Conservation (phyloP, 2,329 filamentous ascomycete species). For the Fusarium sp. region DNA sequence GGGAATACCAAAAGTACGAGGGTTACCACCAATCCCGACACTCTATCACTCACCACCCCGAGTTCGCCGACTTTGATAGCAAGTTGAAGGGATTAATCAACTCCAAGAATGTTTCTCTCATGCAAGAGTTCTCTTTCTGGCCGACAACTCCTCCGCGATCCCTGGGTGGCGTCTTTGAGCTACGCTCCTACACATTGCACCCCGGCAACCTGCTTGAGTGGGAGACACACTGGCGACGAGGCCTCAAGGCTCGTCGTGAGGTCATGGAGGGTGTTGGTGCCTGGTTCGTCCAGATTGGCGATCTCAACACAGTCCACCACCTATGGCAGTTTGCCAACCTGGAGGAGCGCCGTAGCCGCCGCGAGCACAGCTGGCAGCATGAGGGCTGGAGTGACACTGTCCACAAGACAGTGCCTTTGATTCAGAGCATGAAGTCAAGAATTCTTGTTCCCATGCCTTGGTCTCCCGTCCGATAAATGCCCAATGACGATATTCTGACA, state of each 20-base stretch:
- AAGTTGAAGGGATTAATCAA: constrained; percentile 89
- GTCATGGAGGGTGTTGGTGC: constrained; percentile 99
- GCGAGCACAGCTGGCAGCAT: constrained; percentile 95
- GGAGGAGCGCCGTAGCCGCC: constrained; percentile 88
- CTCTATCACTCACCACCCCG: constrained; percentile 84
- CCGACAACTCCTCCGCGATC: constrained; percentile 91
- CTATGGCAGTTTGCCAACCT: constrained; percentile 98
- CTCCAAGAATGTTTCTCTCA: constrained; percentile 88
- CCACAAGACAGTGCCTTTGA: constrained; percentile 97
- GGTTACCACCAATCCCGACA: constrained; percentile 95
- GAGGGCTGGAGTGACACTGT: constrained; percentile 98
- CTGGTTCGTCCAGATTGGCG: constrained; percentile 99
- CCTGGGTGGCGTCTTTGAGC: constrained; percentile 93
- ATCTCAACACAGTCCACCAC: constrained; percentile 97
- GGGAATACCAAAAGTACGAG: constrained; percentile 98
- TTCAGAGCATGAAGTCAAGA: constrained; percentile 95
- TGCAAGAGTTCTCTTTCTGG: constrained; percentile 99
- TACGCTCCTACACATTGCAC: constrained; percentile 95
- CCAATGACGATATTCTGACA: background rate
- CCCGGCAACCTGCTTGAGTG: constrained; percentile 97
- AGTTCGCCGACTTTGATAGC: constrained; percentile 84
- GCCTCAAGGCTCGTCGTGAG: constrained; percentile 88
- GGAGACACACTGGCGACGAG: constrained; percentile 98
- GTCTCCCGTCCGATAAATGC: constrained; percentile 84
- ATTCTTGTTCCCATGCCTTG: constrained; percentile 96